phyloP scores from a whole-genome alignment of 305 asterid species.

The Petunia hybrid region DNA sequence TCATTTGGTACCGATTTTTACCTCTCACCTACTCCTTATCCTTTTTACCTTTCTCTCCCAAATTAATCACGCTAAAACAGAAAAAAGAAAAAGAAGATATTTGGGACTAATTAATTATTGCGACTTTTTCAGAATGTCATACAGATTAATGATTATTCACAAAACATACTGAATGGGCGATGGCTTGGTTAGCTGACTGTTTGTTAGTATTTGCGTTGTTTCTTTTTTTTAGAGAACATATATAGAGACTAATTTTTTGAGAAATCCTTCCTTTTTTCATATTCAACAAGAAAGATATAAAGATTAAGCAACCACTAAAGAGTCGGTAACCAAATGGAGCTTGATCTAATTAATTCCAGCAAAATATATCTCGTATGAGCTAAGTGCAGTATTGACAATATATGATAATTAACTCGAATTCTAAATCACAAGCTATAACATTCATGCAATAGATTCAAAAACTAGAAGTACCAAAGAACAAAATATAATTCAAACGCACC shows the following conservation, averaged over 20 bases:
- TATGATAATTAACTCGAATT: neutral
- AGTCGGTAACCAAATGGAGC: neutral
- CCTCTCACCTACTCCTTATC: too few species aligned
- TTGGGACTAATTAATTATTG: too few species aligned
- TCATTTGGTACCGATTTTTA: neutral
- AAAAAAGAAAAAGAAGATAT: neutral
- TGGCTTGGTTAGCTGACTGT: too few species aligned
- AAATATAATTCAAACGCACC: neutral
- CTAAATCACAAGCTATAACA: neutral
- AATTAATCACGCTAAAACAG: neutral
- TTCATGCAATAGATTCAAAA: neutral
- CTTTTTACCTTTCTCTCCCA: neutral
- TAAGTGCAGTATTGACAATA: neutral
- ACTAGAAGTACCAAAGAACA: neutral
- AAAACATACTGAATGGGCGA: too few species aligned
- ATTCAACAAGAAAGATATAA: neutral
- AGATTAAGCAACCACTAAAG: neutral
- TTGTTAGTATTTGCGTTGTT: too few species aligned
- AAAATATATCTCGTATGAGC: neutral
- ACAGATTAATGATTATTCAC: too few species aligned
- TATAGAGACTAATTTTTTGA: too few species aligned
- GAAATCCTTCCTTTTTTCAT: neutral
- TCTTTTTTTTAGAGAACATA: too few species aligned
- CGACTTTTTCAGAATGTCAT: too few species aligned
- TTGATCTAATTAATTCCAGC: neutral